phyloP scores from a whole-genome alignment of 495 filamentous ascomycete species.

The Sordaria brevicollis region DNA sequence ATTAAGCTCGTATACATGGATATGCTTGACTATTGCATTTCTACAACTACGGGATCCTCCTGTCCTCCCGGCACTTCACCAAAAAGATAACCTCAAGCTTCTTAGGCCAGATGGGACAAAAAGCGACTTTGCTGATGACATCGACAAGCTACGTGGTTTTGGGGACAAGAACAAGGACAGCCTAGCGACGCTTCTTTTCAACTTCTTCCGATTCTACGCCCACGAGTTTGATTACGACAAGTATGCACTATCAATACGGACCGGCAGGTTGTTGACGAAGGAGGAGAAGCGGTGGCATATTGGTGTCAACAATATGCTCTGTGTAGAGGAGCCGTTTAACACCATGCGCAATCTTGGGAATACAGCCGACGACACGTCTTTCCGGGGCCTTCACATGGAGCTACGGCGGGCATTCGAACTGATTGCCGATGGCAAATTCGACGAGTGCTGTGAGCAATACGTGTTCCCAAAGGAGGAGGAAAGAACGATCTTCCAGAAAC shows the following conservation, averaged over 20 bases:
- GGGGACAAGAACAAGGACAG: conserved; percentile 75
- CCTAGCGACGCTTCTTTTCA: conserved; percentile 73
- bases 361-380: conserved; percentile 89
- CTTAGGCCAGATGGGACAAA: conserved; percentile 49
- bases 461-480: conserved; percentile 78
- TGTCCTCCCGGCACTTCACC: conserved; percentile 78
- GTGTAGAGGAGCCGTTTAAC: conserved; percentile 96
- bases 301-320: conserved; percentile 68
- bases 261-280: conserved; percentile 73
- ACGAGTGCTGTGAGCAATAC: conserved; percentile 73
- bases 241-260: conserved; percentile 74
- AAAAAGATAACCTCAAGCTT: conserved; percentile 54
- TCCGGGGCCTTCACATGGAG: conserved; percentile 81
- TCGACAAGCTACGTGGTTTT: conserved; percentile 59
- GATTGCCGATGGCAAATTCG: conserved; percentile 63
- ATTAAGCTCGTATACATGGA: conserved; percentile 98
- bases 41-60: conserved; percentile 83
- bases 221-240: conserved; percentile 88
- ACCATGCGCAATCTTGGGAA: conserved; percentile 88
- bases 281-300: conserved; percentile 78
- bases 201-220: conserved; percentile 90
- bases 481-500: conserved; percentile 58
- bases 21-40: conserved; percentile 96
- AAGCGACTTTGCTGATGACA: conserved; percentile 76
- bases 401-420: conserved; percentile 78